phyloP scores from a whole-genome alignment of 2,329 filamentous ascomycete species.

The Penicillium sp. region DNA sequence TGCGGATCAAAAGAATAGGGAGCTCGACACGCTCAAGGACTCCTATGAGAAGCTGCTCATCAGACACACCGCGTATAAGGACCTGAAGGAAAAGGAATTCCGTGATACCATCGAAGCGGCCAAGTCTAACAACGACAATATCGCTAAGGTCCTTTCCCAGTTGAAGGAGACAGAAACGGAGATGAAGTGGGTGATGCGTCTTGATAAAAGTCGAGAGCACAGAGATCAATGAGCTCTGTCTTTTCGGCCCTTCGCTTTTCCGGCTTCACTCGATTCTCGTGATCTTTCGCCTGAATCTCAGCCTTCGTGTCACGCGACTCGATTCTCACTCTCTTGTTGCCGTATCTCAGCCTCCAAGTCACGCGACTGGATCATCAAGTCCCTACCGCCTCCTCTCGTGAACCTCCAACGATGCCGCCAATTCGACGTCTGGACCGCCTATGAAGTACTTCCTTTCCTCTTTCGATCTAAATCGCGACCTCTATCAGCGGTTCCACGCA shows the following conservation, averaged over 20 bases:
- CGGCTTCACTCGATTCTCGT: too few species aligned
- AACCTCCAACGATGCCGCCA: background rate
- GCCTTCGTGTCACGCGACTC: background rate
- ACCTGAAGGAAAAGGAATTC: constrained; percentile 41
- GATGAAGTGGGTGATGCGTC: constrained; percentile 50
- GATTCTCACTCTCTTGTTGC: too few species aligned
- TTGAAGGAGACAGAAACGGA: constrained; percentile 42
- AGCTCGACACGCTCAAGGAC: constrained; percentile 41
- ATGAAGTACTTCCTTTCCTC: background rate
- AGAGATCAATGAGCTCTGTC: background rate
- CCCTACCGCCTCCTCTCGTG: background rate
- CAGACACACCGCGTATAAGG: constrained; percentile 44
- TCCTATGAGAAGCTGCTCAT: constrained; percentile 40
- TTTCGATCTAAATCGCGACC: background rate
- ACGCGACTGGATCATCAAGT: background rate
- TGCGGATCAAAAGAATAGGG: constrained; percentile 46
- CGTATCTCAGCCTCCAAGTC: background rate
- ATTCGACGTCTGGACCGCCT: background rate
- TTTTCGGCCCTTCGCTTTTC: background rate
- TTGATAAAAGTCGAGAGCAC: constrained; percentile 36
- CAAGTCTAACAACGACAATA: constrained; percentile 29
- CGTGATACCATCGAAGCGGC: constrained; percentile 32
- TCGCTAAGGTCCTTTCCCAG: constrained; percentile 39
- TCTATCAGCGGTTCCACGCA: background rate
- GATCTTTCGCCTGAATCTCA: background rate